A percentile compares a stretch with the other conserved stretches of the same genome.
Evolutionary conservation across 495 filamentous ascomycete genomes (phyloP).

Genomic region (Polyplosphaeria fusca): DNA sequence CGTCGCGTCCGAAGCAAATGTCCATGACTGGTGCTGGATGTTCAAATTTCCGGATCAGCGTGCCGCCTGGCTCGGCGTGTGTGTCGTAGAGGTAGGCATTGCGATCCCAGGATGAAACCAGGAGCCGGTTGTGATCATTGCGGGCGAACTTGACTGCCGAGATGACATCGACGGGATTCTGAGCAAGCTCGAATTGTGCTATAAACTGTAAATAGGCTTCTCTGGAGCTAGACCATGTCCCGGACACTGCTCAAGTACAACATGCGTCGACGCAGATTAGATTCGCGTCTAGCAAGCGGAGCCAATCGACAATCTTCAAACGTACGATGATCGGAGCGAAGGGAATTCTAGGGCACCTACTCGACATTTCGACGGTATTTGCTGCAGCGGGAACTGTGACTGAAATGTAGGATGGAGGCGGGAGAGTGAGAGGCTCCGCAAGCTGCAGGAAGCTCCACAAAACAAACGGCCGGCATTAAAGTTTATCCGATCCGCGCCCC

Average conservation of each 20-base stretch:
- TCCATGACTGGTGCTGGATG: constrained; percentile 85
- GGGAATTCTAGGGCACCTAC: no score
- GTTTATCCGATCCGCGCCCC: neutral
- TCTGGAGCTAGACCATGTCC: neutral
- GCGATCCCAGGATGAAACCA: constrained; percentile 94
- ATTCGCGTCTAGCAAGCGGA: no score
- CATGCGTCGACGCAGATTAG: no score
- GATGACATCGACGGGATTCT: constrained; percentile 83
- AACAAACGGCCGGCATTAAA: neutral
- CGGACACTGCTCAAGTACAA: no score
- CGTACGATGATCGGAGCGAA: no score
- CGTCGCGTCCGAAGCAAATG: constrained; percentile 81
- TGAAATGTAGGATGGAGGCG: no score
- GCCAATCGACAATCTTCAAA: no score
- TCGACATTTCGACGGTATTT: no score
- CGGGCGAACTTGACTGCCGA: constrained; percentile 83
- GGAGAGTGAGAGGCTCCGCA: no score
- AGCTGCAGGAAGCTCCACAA: no score
- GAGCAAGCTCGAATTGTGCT: constrained; percentile 60
- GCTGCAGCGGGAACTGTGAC: no score
- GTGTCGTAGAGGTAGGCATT: constrained; percentile 87
- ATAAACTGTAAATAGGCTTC: neutral
- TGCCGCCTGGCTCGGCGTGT: constrained; percentile 57
- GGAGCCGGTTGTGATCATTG: constrained; percentile 62
- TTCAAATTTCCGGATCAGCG: constrained; percentile 67